Percentiles rank a stretch among this genome's conserved stretches.
These are phyloP conservation scores for Eimeria maxima DNA, from an alignment of 169 alveolate genomes.

Conservation along the genomic window DNA sequence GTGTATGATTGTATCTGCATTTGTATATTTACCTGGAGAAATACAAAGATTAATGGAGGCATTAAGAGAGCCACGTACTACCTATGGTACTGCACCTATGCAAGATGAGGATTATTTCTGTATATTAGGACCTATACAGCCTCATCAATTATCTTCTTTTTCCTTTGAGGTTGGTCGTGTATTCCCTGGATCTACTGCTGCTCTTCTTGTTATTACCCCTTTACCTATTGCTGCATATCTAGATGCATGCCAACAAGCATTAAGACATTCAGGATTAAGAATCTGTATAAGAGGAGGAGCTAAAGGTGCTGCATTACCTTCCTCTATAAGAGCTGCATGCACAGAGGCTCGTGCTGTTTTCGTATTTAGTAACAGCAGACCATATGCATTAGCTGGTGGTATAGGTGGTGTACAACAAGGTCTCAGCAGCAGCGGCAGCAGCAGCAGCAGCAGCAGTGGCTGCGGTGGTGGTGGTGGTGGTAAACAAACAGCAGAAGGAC, in stretches of 20 bases:
- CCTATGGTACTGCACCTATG: conserved; percentile 81
- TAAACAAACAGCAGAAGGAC: neutral
- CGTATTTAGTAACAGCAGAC: conserved; percentile 72
- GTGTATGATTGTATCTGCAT: conserved; percentile 81
- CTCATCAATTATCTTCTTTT: conserved; percentile 60
- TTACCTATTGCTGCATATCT: conserved; percentile 64
- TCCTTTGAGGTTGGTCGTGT: conserved; percentile 55
- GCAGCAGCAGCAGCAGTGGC: neutral
- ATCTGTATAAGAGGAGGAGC: conserved; percentile 73
- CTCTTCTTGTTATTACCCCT: conserved; percentile 68
- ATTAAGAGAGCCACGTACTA: conserved; percentile 78
- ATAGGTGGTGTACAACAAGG: neutral
- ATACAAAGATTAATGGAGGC: conserved; percentile 85
- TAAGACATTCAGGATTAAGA: conserved; percentile 2
- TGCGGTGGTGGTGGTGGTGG: neutral
- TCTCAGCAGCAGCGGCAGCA: neutral
- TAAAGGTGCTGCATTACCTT: conserved; percentile 51
- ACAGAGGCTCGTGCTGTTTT: conserved; percentile 72
- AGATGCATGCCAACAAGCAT: conserved; percentile 3
- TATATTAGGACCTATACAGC: conserved; percentile 85
- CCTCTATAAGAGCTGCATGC: conserved; percentile 45
- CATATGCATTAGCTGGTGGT: neutral
- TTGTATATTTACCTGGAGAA: conserved; percentile 84
- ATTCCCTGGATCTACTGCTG: conserved; percentile 51
- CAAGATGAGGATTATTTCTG: conserved; percentile 83